Evolutionary conservation across 768 basidiomycete species (phyloP), one percentile per base, ranked within the genome.

Genomic region (Lactarius trivialis): DNA sequence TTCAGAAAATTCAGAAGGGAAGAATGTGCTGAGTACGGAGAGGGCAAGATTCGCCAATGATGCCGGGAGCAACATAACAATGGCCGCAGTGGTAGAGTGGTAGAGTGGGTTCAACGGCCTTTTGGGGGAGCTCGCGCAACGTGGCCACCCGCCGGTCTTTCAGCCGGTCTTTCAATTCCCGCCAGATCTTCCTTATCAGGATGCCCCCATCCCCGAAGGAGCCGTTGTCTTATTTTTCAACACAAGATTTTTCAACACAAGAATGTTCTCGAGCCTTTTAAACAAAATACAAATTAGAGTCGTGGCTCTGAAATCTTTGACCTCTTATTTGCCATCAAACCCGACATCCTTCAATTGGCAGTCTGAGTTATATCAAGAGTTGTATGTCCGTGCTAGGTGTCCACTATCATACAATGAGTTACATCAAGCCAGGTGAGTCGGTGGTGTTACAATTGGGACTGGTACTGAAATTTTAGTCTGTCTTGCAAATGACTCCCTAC

Each of bases 11-110:
- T 30, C 3, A 28, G 33, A 33, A 24, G 60, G 43, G 28, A 61
- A 53, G 12, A 66, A 21, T 49, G 19, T 45, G 49, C 41, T 56
- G 30, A 66, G 39, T 48, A 66, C n/a, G 26, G 48, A 54, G 26
- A 66, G 55, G 15, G 53, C 48, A 33, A 67, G 34, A n/a, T 51
- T 62, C 6, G 52, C 41, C 17, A 67, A 39, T 14, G 58, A 51
- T 19, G 58, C 48, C 2, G 61, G 65, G 45, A 60, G 56, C 28
- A 66, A 17, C 63, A 64, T 64, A 15, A 41, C 36, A n/a, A n/a
- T n/a, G n/a, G n/a, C n/a, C n/a, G n/a, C n/a, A n/a, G n/a, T 56
- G 26, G 28, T 34, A n/a, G 34, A 24, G n/a, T n/a, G n/a, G n/a
- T n/a, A 19, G 17, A 2, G 28, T 3, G 33, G 50, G 28, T 30